Percentiles rank a stretch among this genome's conserved stretches.
These are phyloP conservation scores for Apiospora koreana DNA, from an alignment of 2,329 filamentous ascomycete genomes.

Conservation along the genomic window DNA sequence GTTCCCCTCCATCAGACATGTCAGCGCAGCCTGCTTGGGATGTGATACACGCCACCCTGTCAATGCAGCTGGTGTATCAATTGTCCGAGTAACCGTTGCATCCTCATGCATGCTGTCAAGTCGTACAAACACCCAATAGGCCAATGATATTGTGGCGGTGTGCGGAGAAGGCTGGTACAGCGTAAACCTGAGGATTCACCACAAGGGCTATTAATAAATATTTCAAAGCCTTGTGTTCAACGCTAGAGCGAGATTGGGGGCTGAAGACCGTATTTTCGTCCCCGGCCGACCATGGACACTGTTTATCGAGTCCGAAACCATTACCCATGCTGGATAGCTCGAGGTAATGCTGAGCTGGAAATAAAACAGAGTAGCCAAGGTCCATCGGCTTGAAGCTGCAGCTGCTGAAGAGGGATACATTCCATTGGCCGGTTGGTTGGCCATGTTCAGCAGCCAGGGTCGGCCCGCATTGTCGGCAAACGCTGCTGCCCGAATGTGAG, in stretches of 20 bases:
- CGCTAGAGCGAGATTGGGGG: neutral
- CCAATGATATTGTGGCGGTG: neutral
- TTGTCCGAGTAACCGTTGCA: neutral
- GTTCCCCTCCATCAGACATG: neutral
- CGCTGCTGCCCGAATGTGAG: neutral
- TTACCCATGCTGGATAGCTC: too few relatives aligned
- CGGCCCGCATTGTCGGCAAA: neutral
- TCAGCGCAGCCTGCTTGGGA: neutral
- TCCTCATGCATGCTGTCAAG: neutral
- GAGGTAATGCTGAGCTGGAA: neutral
- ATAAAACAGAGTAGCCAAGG: neutral
- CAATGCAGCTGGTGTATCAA: neutral
- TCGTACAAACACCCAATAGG: neutral
- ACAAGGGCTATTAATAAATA: neutral
- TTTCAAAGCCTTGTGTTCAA: neutral
- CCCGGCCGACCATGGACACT: neutral
- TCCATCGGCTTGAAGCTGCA: neutral
- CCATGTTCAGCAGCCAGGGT: neutral
- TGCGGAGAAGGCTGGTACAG: slow-evolving; percentile 2
- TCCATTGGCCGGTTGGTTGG: neutral
- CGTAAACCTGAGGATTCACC: neutral
- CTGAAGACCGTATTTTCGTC: neutral
- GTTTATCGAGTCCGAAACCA: neutral
- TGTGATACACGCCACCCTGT: neutral
- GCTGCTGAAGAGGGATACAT: neutral